A percentile compares a stretch with the other conserved stretches of the same genome.
phyloP scores from a whole-genome alignment of 1,284 basidiomycete species.

The Trichosporon ovoides region DNA sequence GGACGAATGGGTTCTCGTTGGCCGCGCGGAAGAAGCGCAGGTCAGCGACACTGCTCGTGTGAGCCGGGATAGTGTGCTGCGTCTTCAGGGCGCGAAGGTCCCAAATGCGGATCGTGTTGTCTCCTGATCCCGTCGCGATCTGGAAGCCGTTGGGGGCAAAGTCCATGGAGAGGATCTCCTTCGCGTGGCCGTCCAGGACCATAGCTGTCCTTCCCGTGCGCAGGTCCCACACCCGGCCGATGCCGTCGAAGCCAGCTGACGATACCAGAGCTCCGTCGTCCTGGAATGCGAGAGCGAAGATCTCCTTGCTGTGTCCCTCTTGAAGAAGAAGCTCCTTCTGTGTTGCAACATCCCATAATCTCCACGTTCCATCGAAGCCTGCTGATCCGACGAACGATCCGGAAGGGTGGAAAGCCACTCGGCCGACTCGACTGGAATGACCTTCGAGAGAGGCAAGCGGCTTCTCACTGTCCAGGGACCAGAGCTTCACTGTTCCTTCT shows the following conservation, averaged over 20 bases:
- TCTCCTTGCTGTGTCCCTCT: slow-evolving; percentile 96
- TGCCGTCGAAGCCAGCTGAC: slow-evolving; percentile 92
- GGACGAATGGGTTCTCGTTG: slow-evolving; percentile 34
- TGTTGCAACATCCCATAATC: slow-evolving; percentile 86
- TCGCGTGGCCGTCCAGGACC: slow-evolving; percentile 95
- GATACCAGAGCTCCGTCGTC: slow-evolving; percentile 87
- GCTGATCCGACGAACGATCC: slow-evolving; percentile 89
- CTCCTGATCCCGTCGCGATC: slow-evolving; percentile 91
- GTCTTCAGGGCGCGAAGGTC: slow-evolving; percentile 88
- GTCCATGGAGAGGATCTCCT: slow-evolving; percentile 83
- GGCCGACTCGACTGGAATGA: slow-evolving; percentile 82
- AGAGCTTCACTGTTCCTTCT: slow-evolving; percentile 78
- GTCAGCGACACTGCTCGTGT: slow-evolving; percentile 89
- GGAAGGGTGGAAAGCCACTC: slow-evolving; percentile 92
- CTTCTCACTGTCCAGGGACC: slow-evolving; percentile 78
- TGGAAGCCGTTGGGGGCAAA: slow-evolving; percentile 98
- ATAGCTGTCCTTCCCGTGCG: slow-evolving; percentile 93
- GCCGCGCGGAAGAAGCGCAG: slow-evolving; percentile 77
- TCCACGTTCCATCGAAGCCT: slow-evolving; percentile 97
- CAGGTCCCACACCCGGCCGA: slow-evolving; percentile 94
- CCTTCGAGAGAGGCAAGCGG: slow-evolving; percentile 79
- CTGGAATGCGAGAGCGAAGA: slow-evolving; percentile 92
- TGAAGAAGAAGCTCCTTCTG: slow-evolving; percentile 79
- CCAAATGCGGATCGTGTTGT: slow-evolving; percentile 98
- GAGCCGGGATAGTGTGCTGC: slow-evolving; percentile 94